These are phyloP conservation scores for Chondrus crispus DNA, from an alignment of 23 red algal species.

Conservation along the genomic window DNA sequence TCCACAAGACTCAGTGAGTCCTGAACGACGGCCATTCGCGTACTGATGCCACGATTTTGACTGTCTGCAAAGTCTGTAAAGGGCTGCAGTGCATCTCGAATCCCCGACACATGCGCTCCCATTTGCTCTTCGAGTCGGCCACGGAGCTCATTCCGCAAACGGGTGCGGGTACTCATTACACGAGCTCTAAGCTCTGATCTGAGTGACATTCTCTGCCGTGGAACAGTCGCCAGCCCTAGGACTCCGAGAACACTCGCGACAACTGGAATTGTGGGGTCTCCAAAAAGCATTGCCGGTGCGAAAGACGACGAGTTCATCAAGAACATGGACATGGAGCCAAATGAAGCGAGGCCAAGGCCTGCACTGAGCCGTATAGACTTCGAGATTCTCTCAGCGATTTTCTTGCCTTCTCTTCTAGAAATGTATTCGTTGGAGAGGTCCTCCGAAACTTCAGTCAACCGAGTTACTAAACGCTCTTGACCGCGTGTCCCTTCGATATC, in stretches of 20 bases:
- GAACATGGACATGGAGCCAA: slow-evolving; percentile 5
- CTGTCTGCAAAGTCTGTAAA: slow-evolving; percentile 11
- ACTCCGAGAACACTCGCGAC: not conserved
- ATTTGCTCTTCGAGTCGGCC: not conserved
- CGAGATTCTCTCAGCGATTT: not conserved
- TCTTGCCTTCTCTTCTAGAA: not conserved
- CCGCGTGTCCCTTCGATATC: not conserved
- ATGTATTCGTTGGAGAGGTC: not conserved
- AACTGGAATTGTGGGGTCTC: not conserved
- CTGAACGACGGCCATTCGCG: not conserved
- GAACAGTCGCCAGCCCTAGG: not conserved
- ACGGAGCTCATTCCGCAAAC: not conserved
- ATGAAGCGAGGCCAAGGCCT: not conserved
- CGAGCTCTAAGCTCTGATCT: not conserved
- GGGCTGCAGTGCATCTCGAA: not conserved
- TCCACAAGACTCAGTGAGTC: not conserved
- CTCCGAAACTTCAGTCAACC: not conserved
- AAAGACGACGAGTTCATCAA: not conserved
- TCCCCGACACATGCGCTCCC: not conserved
- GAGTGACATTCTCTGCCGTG: not conserved
- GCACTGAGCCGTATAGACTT: not conserved
- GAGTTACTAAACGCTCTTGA: not conserved
- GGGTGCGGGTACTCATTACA: not conserved
- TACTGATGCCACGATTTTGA: not conserved
- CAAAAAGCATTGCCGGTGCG: not conserved